Conservation (phyloP, 257 asterid species). For the Nicotiana noctiflora region DNA sequence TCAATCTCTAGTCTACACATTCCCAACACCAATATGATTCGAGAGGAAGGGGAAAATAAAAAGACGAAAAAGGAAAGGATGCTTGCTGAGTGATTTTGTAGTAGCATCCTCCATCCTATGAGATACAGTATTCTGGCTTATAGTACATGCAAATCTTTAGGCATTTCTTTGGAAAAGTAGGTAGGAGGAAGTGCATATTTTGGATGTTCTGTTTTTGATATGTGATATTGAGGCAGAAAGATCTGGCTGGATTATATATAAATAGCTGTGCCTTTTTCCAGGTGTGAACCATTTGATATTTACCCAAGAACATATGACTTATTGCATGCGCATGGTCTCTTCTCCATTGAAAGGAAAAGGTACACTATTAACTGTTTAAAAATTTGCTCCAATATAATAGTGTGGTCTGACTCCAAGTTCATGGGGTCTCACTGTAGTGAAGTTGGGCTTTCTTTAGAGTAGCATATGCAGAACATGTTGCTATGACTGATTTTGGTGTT, state of each 20-base stretch:
- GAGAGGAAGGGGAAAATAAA: neutral
- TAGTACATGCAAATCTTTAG: neutral
- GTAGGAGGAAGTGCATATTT: neutral
- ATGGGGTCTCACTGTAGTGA: neutral
- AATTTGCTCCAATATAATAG: neutral
- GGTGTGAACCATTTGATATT: constrained; percentile 69
- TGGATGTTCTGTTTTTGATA: neutral
- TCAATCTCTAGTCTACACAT: neutral
- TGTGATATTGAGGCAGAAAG: neutral
- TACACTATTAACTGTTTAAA: constrained; percentile 23
- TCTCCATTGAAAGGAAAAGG: constrained; percentile 47
- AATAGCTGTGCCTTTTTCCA: constrained; percentile 9
- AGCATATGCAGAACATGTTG: neutral
- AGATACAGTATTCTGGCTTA: neutral
- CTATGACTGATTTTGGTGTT: neutral
- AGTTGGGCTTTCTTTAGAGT: neutral
- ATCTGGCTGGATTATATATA: neutral
- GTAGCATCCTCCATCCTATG: neutral
- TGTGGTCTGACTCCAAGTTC: neutral
- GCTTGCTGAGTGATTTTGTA: neutral
- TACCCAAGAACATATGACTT: constrained; percentile 71
- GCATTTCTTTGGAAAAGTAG: neutral
- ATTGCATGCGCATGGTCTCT: constrained; percentile 65
- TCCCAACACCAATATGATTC: neutral
- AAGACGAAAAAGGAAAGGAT: neutral